Percentiles rank a stretch among this genome's conserved stretches.
Evolutionary conservation across 345 rosid species (phyloP).

Genomic region (Gossypium longicalyx): DNA sequence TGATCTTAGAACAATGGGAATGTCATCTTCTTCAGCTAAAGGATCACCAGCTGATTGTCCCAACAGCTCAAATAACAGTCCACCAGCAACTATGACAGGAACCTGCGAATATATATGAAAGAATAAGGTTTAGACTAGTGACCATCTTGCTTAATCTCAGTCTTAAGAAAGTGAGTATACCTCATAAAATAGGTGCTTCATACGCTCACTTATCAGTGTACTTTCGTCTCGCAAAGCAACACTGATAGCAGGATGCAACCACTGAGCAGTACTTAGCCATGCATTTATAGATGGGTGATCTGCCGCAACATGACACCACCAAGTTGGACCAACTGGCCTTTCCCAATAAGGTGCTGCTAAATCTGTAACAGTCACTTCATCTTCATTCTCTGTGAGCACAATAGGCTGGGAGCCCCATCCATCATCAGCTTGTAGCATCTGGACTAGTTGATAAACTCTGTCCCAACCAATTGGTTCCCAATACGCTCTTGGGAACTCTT

Average conservation of each 20-base stretch:
- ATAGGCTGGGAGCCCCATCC: constrained; percentile 30
- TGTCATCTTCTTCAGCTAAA: constrained; percentile 50
- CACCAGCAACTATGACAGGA: constrained; percentile 64
- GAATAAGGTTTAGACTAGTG: background rate
- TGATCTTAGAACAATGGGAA: constrained; percentile 56
- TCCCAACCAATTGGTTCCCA: constrained; percentile 64
- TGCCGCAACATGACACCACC: constrained; percentile 66
- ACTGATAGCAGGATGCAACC: constrained; percentile 62
- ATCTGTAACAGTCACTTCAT: constrained; percentile 47
- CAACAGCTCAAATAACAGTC: constrained; percentile 60
- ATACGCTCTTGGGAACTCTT: constrained; percentile 26
- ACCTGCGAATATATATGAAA: constrained; percentile 36
- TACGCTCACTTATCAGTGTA: constrained; percentile 55
- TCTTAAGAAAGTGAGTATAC: constrained; percentile 18
- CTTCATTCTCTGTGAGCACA: constrained; percentile 28
- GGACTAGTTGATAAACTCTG: constrained; percentile 45
- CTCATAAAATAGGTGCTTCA: constrained; percentile 67
- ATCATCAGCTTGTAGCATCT: constrained; percentile 39
- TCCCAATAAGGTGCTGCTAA: constrained; percentile 57
- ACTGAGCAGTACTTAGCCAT: constrained; percentile 48
- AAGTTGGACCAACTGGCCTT: constrained; percentile 52
- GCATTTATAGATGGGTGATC: constrained; percentile 33
- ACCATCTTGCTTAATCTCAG: background rate
- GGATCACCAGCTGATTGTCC: constrained; percentile 72
- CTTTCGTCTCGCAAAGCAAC: constrained; percentile 49